Conservation (phyloP, 2,329 filamentous ascomycete species). For the Hirsutella thompsonii region DNA sequence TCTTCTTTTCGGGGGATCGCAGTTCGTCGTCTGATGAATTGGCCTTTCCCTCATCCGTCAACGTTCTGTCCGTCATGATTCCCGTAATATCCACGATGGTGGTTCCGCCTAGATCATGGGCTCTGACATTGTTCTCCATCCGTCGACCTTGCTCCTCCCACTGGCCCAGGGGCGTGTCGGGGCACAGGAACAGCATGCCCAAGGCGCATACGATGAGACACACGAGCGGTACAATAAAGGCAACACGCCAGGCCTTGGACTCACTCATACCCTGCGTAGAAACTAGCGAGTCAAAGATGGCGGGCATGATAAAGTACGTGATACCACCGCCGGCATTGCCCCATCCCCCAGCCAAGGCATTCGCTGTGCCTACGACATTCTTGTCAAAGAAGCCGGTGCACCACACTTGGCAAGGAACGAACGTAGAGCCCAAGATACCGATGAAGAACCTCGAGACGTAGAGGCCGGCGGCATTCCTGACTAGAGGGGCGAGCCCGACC, state of each 20-base stretch:
- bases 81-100: conserved; percentile 36
- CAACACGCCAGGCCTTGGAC: conserved; percentile 68
- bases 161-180: conserved; percentile 70
- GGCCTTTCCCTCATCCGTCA: conserved; percentile 19
- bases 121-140: conserved; percentile 37
- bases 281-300: conserved; percentile 69
- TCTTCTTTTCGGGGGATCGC: conserved; percentile 26
- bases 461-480: conserved; percentile 50
- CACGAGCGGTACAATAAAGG: conserved; percentile 74
- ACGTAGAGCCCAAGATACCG: conserved; percentile 64
- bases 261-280: conserved; percentile 41
- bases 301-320: conserved; percentile 90
- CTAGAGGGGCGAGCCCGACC: conserved; percentile 67
- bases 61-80: conserved; percentile 27
- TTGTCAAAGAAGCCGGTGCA: conserved; percentile 89
- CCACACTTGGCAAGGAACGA: conserved; percentile 86
- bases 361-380: conserved; percentile 80
- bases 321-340: conserved; percentile 84
- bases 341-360: conserved; percentile 71
- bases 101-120: conserved; percentile 19
- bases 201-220: conserved; percentile 55
- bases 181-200: conserved; percentile 59
- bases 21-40: conserved; percentile 21
- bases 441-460: conserved; percentile 68
- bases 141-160: conserved; percentile 62